Percentiles rank a stretch among this genome's conserved stretches.
phyloP scores from a whole-genome alignment of 2,329 filamentous ascomycete genomes.

The Aspergillus novoparasiticus region DNA sequence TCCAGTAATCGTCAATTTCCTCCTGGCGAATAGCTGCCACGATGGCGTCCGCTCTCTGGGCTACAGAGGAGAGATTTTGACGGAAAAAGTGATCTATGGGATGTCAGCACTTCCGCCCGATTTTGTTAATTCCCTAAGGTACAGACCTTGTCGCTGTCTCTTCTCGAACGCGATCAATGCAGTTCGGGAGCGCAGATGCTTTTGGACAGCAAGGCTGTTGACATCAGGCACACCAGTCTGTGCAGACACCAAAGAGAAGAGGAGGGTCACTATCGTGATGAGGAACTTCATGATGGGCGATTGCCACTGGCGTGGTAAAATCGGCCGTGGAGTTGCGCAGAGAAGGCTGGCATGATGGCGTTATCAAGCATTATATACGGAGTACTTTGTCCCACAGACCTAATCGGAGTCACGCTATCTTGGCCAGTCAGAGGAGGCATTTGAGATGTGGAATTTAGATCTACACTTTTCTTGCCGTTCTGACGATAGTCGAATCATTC shows the following conservation, averaged over 20 bases:
- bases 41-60: conserved; percentile 61
- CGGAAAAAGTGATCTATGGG: conserved; percentile 25
- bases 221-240: background rate
- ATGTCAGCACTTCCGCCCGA: background rate
- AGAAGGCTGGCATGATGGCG: background rate
- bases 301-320: background rate
- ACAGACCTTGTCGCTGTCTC: conserved; percentile 73
- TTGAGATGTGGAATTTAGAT: background rate
- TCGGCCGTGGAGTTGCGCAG: background rate
- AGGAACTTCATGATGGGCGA: background rate
- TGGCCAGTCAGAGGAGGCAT: background rate
- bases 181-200: conserved; percentile 73
- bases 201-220: conserved; percentile 45
- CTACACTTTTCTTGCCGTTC: background rate
- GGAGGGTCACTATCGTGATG: background rate
- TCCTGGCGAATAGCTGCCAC: conserved; percentile 53
- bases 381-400: no score
- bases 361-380: background rate
- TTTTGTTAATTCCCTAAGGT: no score
- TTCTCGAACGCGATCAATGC: conserved; percentile 77
- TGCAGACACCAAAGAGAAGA: background rate
- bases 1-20: conserved; percentile 25
- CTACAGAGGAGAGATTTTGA: conserved; percentile 68
- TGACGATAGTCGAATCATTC: background rate
- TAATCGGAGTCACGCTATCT: background rate